Conservation (phyloP, 192 early-diverging fungal species). For the Backusella tuberculispora region DNA sequence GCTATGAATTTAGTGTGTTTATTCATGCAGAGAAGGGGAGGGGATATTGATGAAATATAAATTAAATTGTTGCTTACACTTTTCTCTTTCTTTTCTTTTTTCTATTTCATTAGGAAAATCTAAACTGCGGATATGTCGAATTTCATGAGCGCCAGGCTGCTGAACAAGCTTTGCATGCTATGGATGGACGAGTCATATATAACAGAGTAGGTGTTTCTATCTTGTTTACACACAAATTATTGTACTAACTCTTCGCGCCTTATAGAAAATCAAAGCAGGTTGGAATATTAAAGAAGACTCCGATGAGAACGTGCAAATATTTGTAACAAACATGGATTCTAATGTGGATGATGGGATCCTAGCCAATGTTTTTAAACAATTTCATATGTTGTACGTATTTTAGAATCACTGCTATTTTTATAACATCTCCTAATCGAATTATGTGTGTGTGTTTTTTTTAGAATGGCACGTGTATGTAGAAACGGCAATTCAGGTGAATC, state of each 20-base stretch:
- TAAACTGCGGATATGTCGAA: constrained; percentile 89
- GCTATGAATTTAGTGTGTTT: background rate
- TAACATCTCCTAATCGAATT: constrained; percentile 6
- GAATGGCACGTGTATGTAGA: constrained; percentile 88
- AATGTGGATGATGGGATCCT: constrained; percentile 5
- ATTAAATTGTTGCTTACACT: background rate
- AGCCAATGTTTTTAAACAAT: background rate
- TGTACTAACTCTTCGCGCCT: background rate
- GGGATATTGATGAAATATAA: background rate
- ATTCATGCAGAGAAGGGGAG: background rate
- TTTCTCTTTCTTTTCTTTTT: background rate
- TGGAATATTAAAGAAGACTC: constrained; percentile 25
- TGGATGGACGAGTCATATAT: constrained; percentile 73
- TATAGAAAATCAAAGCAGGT: constrained; percentile 33
- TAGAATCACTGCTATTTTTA: background rate
- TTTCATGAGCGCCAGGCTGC: constrained; percentile 73
- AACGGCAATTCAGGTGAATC: constrained; percentile 81
- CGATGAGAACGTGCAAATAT: constrained; percentile 12
- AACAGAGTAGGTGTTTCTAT: constrained; percentile 47
- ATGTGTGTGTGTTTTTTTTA: background rate
- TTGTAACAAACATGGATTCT: constrained; percentile 7
- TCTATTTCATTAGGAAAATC: background rate
- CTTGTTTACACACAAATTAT: background rate
- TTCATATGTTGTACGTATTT: constrained; percentile 14
- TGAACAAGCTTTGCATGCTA: constrained; percentile 65